Evolutionary conservation across 345 rosid genomes (phyloP), one percentile per base, ranked within the genome.

Genomic region (Hibiscus mutabilis): DNA sequence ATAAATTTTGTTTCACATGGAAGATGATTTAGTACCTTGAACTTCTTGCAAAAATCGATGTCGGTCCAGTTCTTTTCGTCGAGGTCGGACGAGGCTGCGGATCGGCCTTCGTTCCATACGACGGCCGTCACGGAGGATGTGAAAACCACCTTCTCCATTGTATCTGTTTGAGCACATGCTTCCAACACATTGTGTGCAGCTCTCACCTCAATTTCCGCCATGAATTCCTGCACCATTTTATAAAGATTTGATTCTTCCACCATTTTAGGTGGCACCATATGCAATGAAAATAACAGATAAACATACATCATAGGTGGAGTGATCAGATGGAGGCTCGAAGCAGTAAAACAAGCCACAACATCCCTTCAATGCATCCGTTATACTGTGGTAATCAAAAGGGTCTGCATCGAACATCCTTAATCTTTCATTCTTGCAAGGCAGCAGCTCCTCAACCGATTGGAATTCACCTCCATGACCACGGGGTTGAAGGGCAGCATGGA

Each of bases 151-250:
- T 86, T 86, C 44, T 85, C 77, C 0, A 88, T 81, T 29, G 84
- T 85, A 7, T 83, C 85, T 0, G 84, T 83, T 46, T 84, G 90
- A 12, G 89, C 89, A 52, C 93, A 88, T 15, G 93, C 93, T 73
- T 88, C 93, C 16, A 88, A 63, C 81, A 81, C 89, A 60, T 88
- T 88, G 67, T 85, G 89, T 1, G 93, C 93, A 13, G 89, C 90
- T 66, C 86, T 80, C 9, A 76, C 90, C 80, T 88, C 90, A 18
- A 85, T 75, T 37, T 88, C 93, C 12, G 86, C 81, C 85, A 81
- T 85, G 14, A 44, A 74, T 63, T 88, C 93, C 90, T 88, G 84
- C 71, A 33, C 66, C 53, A 16, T 16, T 16, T 47, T 47, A 0
- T 47, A 37, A 37, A 37, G 44, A 37, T 37, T 7, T 37, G 44